phyloP scores from a whole-genome alignment of 768 basidiomycete species.

The Thelephora ganbajun region DNA sequence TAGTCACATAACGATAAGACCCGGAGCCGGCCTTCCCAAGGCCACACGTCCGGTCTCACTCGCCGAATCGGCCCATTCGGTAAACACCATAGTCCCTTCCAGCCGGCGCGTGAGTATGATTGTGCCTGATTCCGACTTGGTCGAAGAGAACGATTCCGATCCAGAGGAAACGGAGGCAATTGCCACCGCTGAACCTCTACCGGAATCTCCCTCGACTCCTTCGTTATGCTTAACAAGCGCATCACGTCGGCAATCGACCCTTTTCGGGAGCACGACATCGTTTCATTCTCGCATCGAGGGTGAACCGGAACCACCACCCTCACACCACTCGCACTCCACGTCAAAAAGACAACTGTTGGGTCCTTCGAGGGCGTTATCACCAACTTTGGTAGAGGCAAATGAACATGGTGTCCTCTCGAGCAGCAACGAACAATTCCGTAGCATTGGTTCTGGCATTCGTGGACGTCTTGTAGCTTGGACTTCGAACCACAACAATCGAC shows the following conservation, averaged over 20 bases:
- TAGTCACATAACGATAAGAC: slow-evolving; percentile 58
- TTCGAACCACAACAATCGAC: slow-evolving; percentile 12
- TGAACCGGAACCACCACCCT: slow-evolving; percentile 8
- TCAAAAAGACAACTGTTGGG: slow-evolving; percentile 7
- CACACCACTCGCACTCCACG: slow-evolving; percentile 15
- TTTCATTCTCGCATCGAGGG: slow-evolving; percentile 5
- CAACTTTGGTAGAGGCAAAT: slow-evolving; percentile 3
- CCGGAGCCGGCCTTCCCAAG: slow-evolving; percentile 26
- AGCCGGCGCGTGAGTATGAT: slow-evolving; percentile 57
- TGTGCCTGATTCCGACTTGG: slow-evolving; percentile 53
- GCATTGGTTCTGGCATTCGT: slow-evolving; percentile 29
- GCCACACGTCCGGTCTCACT: slow-evolving; percentile 61
- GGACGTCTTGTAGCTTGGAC: slow-evolving; percentile 36
- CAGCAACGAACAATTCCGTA: slow-evolving; percentile 14
- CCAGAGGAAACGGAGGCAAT: slow-evolving; percentile 7
- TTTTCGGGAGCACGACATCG: slow-evolving; percentile 24
- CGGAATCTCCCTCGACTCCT: slow-evolving; percentile 29
- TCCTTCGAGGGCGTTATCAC: slow-evolving; percentile 6
- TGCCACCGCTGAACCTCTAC: slow-evolving; percentile 9
- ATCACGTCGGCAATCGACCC: slow-evolving; percentile 46
- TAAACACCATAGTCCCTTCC: slow-evolving; percentile 52
- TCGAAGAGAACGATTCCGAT: slow-evolving; percentile 39
- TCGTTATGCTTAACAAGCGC: slow-evolving; percentile 17
- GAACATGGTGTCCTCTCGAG: slow-evolving; percentile 28
- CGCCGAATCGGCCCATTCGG: slow-evolving; percentile 66